Base-by-base conservation (phyloP, 257 asterid species). In the Rhazya stricta region DNA sequence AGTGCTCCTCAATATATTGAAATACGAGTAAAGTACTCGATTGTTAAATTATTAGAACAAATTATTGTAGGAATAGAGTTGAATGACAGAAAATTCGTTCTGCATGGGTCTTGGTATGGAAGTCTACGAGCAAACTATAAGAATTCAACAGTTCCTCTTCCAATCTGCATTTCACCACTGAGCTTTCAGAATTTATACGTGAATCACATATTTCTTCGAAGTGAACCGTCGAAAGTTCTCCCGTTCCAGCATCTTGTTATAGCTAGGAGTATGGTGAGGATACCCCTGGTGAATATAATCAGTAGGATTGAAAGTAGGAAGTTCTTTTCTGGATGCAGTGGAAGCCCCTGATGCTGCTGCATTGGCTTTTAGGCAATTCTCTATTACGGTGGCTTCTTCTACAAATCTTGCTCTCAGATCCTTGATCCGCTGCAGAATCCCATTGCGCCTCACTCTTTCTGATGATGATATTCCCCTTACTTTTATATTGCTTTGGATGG, bases 261-360 rank as follows among this genome's bases (percentile, higher is more conserved):
- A 78, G 74, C 70, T 69, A 7, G 86, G 13, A 54, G 66, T 51
- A 27, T 10, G 46, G 30, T 79, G 96, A 58, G 93, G 90, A 78
- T 86, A 84, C 29, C 85, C 87, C 73, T 77, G 84, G 76, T 76
- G 57, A 68, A 82, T 81, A 67, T 90, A 88, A 78, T 90, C 84
- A 0, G 84, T 77, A 1, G 96, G 96, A 79, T 88, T 73, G 75
- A 92, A 92, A 67, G 84, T 71, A 0, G 96, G 96, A 12, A 56
- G 42, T 69, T 90, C 96, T 3, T 43, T 73, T 72, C 46, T 70
- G 34, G 65, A 36, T 15, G 72, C 82, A 58, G 46, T 74, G 18
- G 73, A 78, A 9, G 43, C 12, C 18, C 79, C 82, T 10, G 82
- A 62, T 53, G 85, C 76, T 53, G 85, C 76, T 69, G 86, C 81